Base-by-base conservation (phyloP, 1,284 basidiomycete genomes). In the Tetrapyrgos nigripes region DNA sequence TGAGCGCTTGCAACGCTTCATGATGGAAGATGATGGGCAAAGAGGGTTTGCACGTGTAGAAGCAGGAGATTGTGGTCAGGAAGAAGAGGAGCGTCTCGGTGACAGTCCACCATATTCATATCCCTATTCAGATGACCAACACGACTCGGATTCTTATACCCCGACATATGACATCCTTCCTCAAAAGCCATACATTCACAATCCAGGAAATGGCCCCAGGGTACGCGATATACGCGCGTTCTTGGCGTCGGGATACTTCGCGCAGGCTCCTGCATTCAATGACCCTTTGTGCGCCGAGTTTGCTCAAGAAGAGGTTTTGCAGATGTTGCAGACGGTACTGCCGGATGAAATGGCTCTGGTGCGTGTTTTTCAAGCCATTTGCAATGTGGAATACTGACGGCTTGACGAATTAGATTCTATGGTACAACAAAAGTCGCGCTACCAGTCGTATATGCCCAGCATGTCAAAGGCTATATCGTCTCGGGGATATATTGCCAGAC, bases 401-500 rank as follows among this genome's bases (percentile, higher is more conserved):
- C 19, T 26, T 43, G n/a, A 48, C 45, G 26, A 53, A 10, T n/a
- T 59, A 92, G 91, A 87, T 91, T n/a, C 64, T 92, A 23, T 92
- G 90, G 89, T 92, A 92, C 67, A 93, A 93, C 76, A 91, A 91
- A 73, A 90, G 87, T 68, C 82, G 91, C 2, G 69, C 77, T 4
- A 81, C 76, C 4, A 83, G 85, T 55, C 84, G 91, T 28, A 81
- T 93, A 58, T 93, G 91, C 67, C 91, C 91, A 2, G 83, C 89
- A 0, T 93, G 91, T 68, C 83, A 86, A 67, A 76, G 91, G 17
- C 71, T 92, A 24, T 93, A 91, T 66, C 77, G 75, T 11, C 72
- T 92, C 0, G 89, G 89, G 1, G 91, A 93, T 56, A 66, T 77
- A 1, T 76, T 91, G 0, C 79, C 79, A 2, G 81, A 85, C 33